Evolutionary conservation across 1,139 yeast genomes (phyloP).

Genomic region (Yamadazyma conglobata): DNA sequence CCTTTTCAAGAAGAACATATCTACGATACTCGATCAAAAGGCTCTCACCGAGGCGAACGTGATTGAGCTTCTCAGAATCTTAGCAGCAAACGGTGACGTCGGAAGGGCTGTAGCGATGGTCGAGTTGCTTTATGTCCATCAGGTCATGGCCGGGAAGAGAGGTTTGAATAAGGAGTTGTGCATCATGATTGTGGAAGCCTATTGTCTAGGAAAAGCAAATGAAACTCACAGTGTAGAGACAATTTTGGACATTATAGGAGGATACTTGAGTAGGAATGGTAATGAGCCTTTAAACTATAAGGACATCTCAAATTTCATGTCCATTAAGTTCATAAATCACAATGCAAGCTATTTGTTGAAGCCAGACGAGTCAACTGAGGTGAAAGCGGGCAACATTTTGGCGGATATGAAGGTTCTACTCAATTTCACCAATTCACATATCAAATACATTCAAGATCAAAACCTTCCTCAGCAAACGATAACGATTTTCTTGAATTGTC

Average conservation of each 20-base stretch:
- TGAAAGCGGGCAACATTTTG: slow-evolving; percentile 26
- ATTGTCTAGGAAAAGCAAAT: slow-evolving; percentile 20
- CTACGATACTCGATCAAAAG: background rate
- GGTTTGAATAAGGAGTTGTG: slow-evolving; percentile 34
- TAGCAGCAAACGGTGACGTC: slow-evolving; percentile 39
- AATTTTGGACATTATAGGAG: slow-evolving; percentile 32
- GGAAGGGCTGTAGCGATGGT: slow-evolving; percentile 31
- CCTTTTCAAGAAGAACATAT: slow-evolving; percentile 1
- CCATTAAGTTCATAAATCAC: slow-evolving; percentile 27
- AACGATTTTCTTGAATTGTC: slow-evolving; percentile 33
- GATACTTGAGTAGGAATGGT: slow-evolving; percentile 19
- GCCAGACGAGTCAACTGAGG: background rate
- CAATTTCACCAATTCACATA: slow-evolving; percentile 24
- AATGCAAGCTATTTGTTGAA: slow-evolving; percentile 23
- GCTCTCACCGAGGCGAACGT: slow-evolving; percentile 2
- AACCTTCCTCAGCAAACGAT: slow-evolving; percentile 20
- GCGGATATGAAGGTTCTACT: slow-evolving; percentile 27
- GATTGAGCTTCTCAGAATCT: slow-evolving; percentile 24
- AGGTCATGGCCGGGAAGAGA: slow-evolving; percentile 27
- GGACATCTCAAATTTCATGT: slow-evolving; percentile 32
- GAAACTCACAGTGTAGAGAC: slow-evolving; percentile 26
- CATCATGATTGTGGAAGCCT: slow-evolving; percentile 33
- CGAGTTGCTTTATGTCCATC: slow-evolving; percentile 37
- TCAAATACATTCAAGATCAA: slow-evolving; percentile 20
- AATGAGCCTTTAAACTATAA: slow-evolving; percentile 19